These are phyloP conservation scores for Dryadomyces sulphureus DNA, from an alignment of 2,329 filamentous ascomycete genomes.

Conservation along the genomic window DNA sequence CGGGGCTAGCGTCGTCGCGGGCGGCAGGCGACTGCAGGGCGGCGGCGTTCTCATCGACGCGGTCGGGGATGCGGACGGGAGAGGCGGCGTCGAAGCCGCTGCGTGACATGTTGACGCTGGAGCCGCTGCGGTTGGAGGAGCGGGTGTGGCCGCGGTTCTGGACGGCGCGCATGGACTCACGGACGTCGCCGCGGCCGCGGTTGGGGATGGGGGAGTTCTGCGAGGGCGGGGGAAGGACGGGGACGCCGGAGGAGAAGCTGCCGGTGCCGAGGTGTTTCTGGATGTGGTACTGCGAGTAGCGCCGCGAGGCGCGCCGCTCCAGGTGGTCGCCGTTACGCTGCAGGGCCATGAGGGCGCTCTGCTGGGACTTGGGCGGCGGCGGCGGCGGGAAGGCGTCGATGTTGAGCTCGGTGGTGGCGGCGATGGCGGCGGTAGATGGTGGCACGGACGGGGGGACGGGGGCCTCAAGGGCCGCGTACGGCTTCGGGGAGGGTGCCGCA, in stretches of 20 bases:
- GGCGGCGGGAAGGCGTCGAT: conserved; percentile 58
- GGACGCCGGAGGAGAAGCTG: conserved; percentile 59
- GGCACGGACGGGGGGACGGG: too few relatives aligned
- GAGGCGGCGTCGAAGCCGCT: conserved; percentile 40
- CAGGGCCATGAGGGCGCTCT: conserved; percentile 77
- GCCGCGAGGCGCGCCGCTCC: conserved; percentile 77
- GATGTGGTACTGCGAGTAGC: conserved; percentile 95
- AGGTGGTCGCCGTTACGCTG: conserved; percentile 76
- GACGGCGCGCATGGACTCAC: conserved; percentile 66
- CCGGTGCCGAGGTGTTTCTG: conserved; percentile 79
- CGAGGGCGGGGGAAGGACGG: conserved; percentile 69
- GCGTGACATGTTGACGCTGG: conserved; percentile 27
- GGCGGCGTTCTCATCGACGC: too few relatives aligned
- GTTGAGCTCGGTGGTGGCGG: conserved; percentile 29
- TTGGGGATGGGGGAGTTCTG: conserved; percentile 78
- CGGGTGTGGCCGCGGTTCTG: conserved; percentile 32
- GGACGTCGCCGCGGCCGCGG: conserved; percentile 59
- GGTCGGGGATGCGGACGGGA: conserved; percentile 36
- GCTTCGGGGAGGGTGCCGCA: too few relatives aligned
- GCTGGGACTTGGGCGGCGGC: conserved; percentile 60
- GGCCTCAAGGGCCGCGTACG: neutral
- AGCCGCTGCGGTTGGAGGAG: conserved; percentile 28
- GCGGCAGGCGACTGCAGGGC: neutral
- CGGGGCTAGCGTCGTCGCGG: conserved; percentile 25
- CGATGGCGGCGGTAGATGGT: neutral